These are phyloP conservation scores for Calonectria naviculata DNA, from an alignment of 2,329 filamentous ascomycete genomes.

Conservation along the genomic window DNA sequence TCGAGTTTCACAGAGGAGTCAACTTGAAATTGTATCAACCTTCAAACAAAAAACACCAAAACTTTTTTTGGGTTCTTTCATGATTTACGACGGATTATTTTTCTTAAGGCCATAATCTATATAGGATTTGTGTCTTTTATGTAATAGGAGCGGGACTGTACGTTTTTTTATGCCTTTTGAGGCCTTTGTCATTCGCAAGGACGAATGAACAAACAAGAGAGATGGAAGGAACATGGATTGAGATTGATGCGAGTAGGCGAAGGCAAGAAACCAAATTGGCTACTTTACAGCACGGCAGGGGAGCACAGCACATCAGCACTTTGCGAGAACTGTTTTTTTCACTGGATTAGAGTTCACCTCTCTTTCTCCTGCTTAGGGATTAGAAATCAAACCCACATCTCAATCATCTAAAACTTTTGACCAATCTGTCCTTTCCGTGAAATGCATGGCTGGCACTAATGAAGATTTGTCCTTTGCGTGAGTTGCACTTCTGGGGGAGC, in stretches of 20 bases:
- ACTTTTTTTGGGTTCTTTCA: slow-evolving; percentile 32
- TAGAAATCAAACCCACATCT: slow-evolving; percentile 36
- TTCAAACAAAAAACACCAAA: slow-evolving; percentile 29
- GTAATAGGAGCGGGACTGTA: slow-evolving; percentile 37
- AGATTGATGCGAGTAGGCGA: slow-evolving; percentile 15
- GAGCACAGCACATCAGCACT: slow-evolving; percentile 27
- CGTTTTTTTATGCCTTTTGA: slow-evolving; percentile 23
- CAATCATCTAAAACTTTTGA: not conserved
- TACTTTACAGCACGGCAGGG: slow-evolving; percentile 26
- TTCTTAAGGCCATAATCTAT: slow-evolving; percentile 25
- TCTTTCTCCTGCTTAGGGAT: slow-evolving; percentile 33
- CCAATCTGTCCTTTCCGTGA: not conserved
- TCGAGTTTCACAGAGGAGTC: slow-evolving; percentile 17
- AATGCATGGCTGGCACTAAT: not conserved
- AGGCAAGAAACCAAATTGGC: slow-evolving; percentile 34
- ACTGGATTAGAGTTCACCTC: slow-evolving; percentile 40
- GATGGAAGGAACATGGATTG: slow-evolving; percentile 15
- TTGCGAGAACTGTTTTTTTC: slow-evolving; percentile 32
- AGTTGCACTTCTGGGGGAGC: too few species aligned
- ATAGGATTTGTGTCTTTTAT: slow-evolving; percentile 29
- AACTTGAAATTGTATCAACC: slow-evolving; percentile 37
- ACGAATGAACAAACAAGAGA: slow-evolving; percentile 14
- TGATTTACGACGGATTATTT: slow-evolving; percentile 37
- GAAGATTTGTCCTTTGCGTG: not conserved
- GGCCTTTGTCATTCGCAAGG: slow-evolving; percentile 24